phyloP scores from a whole-genome alignment of 1,284 basidiomycete species.

The Nidula niveotomentosa region DNA sequence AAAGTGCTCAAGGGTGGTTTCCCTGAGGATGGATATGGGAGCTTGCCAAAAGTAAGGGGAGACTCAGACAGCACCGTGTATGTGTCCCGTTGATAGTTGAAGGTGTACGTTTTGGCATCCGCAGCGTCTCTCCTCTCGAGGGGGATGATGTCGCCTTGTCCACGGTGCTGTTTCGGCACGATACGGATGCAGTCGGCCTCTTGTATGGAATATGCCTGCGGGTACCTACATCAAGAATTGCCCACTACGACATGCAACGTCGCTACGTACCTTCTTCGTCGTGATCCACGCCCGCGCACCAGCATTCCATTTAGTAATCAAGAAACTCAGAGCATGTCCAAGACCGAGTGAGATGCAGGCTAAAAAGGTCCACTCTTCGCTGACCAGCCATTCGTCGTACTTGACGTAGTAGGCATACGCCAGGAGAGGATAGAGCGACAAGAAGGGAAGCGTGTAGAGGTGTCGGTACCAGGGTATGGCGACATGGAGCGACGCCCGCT shows the following conservation, averaged over 20 bases:
- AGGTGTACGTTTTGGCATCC: conserved; percentile 72
- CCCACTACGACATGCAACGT: conserved; percentile 8
- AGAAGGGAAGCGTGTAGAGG: conserved; percentile 84
- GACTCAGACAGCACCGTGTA: conserved; percentile 72
- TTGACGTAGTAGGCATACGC: conserved; percentile 90
- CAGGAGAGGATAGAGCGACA: conserved; percentile 85
- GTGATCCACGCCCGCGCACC: conserved; percentile 80
- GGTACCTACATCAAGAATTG: not conserved
- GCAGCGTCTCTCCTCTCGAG: conserved; percentile 63
- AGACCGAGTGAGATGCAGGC: conserved; percentile 85
- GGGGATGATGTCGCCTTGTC: conserved; percentile 88
- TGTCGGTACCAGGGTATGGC: conserved; percentile 78
- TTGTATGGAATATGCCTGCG: conserved; percentile 64
- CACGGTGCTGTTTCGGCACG: conserved; percentile 84
- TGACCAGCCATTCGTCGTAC: conserved; percentile 90
- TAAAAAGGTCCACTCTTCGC: conserved; percentile 96
- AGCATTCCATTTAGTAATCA: conserved; percentile 91
- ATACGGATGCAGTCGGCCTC: conserved; percentile 85
- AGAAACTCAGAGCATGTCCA: conserved; percentile 90
- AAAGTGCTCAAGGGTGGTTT: conserved; percentile 76
- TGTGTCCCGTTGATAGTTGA: conserved; percentile 96
- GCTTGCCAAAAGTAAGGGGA: conserved; percentile 72
- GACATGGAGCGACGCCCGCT: conserved; percentile 77
- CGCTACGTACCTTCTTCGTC: conserved; percentile 53
- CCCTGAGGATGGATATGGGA: conserved; percentile 88